phyloP scores from a whole-genome alignment of 1,139 yeast species.

The Meyerozyma athensensis region DNA sequence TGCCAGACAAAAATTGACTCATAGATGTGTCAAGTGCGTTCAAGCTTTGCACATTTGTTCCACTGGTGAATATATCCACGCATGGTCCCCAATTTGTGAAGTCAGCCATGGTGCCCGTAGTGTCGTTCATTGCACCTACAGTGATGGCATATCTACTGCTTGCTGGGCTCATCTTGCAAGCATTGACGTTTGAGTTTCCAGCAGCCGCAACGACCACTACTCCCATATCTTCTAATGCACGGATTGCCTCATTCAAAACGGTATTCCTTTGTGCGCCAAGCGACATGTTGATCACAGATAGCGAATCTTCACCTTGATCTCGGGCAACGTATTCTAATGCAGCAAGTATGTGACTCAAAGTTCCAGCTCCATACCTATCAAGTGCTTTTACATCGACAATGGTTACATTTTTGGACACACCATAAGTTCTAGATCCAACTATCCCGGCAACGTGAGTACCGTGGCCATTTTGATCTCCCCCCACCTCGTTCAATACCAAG shows the following conservation, averaged over 20 bases:
- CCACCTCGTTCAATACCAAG: constrained; percentile 51
- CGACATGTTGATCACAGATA: constrained; percentile 46
- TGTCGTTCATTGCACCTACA: constrained; percentile 83
- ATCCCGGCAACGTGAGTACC: constrained; percentile 90
- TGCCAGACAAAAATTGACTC: constrained; percentile 61
- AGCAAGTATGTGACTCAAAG: constrained; percentile 59
- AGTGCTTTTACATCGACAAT: constrained; percentile 71
- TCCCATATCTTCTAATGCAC: constrained; percentile 67
- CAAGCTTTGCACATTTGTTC: constrained; percentile 58
- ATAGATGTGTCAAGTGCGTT: constrained; percentile 15
- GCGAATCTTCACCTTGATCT: neutral
- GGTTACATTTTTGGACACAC: constrained; percentile 68
- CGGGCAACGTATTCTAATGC: constrained; percentile 71
- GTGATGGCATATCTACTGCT: constrained; percentile 68
- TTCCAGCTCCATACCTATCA: constrained; percentile 60
- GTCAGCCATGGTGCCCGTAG: constrained; percentile 59
- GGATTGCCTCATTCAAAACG: constrained; percentile 67
- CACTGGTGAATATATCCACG: constrained; percentile 81
- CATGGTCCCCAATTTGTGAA: constrained; percentile 89
- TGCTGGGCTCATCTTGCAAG: constrained; percentile 80
- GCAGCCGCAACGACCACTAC: constrained; percentile 83
- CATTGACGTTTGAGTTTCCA: constrained; percentile 74
- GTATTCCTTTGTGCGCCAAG: constrained; percentile 67
- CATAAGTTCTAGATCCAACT: constrained; percentile 72
- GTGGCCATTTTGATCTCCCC: constrained; percentile 67